Evolutionary conservation across 1,284 basidiomycete genomes (phyloP), one percentile per base, ranked within the genome.

Genomic region (Puccinia brachypodii): DNA sequence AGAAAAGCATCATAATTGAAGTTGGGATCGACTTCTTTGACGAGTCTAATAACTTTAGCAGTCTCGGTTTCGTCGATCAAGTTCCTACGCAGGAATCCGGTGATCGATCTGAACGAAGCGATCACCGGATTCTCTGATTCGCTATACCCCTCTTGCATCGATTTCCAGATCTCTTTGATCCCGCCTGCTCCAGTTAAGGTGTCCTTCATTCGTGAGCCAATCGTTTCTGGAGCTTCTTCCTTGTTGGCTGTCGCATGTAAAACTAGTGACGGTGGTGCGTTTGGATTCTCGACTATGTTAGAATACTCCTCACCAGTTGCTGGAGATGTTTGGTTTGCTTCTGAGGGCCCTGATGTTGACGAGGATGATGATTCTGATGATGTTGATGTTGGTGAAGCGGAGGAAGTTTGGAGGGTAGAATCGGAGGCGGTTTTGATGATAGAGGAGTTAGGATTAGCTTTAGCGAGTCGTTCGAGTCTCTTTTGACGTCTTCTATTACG

Each of bases 61-160:
- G 93, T 96, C 89, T 99, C 97, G 85, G 95, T 99, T 88, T 99
- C 97, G 83, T 98, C 96, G 85, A 98, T 96, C 13, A 75, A 16
- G 89, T 93, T 93, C 2, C 91, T 91, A 1, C 93, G 94, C 69
- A 99, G 89, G 1, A 93, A 94, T 73, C 92, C 90, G 1, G 95
- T 96, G 60, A 98, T 92, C 2, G 90, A 89, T 64, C 97, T 92
- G 81, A 98, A 85, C 3, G 92, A 91, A 38, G 92, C 90, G 47
- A 98, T 89, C 69, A 98, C 88, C 0, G 96, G 93, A 85, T 96
- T 93, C 87, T 99, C 97, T 0, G 95, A 96, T 86, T 98, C 96
- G 85, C 96, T 91, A 86, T 93, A 99, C 62, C 90, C 88, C 84
- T 92, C 90, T 40, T 91, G 90, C 83, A 82, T 75, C 28, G 50